Base-by-base conservation (phyloP, 495 filamentous ascomycete genomes). In the Endocarpon pusillum region DNA sequence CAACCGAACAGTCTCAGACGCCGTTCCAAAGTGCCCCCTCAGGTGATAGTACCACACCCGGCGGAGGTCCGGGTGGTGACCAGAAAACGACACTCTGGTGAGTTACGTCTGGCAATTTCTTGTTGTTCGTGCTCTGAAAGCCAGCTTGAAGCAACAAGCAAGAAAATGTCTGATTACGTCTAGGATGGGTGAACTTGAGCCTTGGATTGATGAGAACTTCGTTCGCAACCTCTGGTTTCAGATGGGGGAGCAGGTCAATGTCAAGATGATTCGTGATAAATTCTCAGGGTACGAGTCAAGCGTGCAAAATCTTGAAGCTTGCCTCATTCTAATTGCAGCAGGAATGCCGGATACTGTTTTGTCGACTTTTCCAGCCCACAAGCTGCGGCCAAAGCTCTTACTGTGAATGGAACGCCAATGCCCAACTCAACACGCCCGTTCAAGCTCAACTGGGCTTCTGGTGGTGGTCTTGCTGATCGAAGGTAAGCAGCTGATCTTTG, bases 241-340 rank as follows among this genome's bases (percentile, higher is more conserved):
- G 46, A 75, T 94, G 64, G 82, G 75, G 36, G 87, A 96, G 62
- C 68, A 69, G 41, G 89, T 99, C 46, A 94, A 94, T 47, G 89
- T 99, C 37, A 99, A 99, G 71, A 93, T 99, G 73, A 99, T 99
- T 48, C 85, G 89, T 39, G 89, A 99, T 63, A 93, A 94, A 57
- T 94, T 93, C 54, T 96, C 89, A 56, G 89, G 89, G 87, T 94
- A 77, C 54, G 81, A 53, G 12, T 12, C 20, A 19, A 11, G 16
- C 9, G 19, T 2, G 20, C 8, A 9, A 36, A 22, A 14, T 30
- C 10, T 34, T 30, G 38, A 47, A 44, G 35, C 39, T 44, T 53
- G 54, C 53, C 62, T 59, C 66, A 63, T 64, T 46, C 51, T 56
- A 57, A 50, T 57, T 59, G 52, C 57, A 75, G 61, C 55, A 96